A percentile compares a stretch with the other conserved stretches of the same genome.
phyloP scores from a whole-genome alignment of 2,329 filamentous ascomycete species.

The Karstenula rhodostoma region DNA sequence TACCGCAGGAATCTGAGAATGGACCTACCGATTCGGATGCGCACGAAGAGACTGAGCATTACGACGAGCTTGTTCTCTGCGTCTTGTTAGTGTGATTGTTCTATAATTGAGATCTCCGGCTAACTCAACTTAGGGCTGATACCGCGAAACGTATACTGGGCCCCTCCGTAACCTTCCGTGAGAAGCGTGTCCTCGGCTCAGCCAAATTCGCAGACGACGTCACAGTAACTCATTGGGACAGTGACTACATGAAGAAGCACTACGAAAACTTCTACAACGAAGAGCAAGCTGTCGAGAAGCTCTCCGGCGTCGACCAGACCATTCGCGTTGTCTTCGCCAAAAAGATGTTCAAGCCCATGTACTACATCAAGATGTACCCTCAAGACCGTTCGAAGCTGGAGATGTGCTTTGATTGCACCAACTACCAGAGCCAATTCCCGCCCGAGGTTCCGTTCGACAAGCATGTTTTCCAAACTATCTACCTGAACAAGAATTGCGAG shows the following conservation, averaged over 20 bases:
- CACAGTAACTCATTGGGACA: conserved; percentile 73
- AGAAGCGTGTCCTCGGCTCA: conserved; percentile 73
- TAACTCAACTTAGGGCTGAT: conserved; percentile 52
- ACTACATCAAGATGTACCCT: conserved; percentile 68
- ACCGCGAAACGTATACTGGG: conserved; percentile 67
- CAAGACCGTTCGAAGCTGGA: conserved; percentile 64
- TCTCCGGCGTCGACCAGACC: conserved; percentile 54
- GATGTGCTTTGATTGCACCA: conserved; percentile 76
- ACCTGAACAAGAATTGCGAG: conserved; percentile 65
- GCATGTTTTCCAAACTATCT: conserved; percentile 76
- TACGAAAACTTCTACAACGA: conserved; percentile 70
- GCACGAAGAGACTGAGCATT: conserved; percentile 58
- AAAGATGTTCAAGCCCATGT: conserved; percentile 69
- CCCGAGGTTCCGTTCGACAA: conserved; percentile 63
- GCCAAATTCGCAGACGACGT: conserved; percentile 76
- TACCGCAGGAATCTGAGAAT: conserved; percentile 39
- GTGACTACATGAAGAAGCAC: conserved; percentile 70
- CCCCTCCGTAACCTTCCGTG: conserved; percentile 65
- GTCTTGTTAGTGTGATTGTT: conserved; percentile 51
- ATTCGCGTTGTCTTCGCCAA: conserved; percentile 55
- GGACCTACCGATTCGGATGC: conserved; percentile 52
- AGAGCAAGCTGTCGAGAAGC: conserved; percentile 53
- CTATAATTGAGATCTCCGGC: neutral
- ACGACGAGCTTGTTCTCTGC: conserved; percentile 73
- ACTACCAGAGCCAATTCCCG: conserved; percentile 76